Evolutionary conservation across 768 basidiomycete genomes (phyloP), one percentile per base, ranked within the genome.

Genomic region (Lactarius sanguifluus): DNA sequence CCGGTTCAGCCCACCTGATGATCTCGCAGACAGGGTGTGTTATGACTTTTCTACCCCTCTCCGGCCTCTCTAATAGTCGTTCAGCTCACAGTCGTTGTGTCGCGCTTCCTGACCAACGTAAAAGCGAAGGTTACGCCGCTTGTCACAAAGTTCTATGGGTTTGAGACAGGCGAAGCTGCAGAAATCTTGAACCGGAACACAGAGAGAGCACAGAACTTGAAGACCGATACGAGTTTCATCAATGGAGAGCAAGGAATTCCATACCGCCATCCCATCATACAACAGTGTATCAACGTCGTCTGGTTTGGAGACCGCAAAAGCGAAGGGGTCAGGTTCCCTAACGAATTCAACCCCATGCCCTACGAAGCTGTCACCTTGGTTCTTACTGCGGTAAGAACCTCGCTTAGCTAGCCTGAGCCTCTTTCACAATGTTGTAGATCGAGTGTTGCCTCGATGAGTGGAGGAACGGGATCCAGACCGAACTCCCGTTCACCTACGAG

Each of bases 361-460:
- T 64, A 64, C 62, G 62, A 64, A 38, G 56, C 58, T 13, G 25
- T 55, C 9, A 18, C 64, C 1, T 25, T 60, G 28, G 52, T 60
- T 12, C 52, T 65, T 10, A 12, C 59, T 1, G 54, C 30, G 41
- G 52, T 60, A 60, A 56, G 52, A 32, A 28, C 8, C n/a, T 20
- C n/a, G 9, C 25, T 9, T 16, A 25, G 25, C 18, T 15, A 59
- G 8, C 23, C 20, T 9, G 23, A 13, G 1, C 30, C 18, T 7
- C 32, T 47, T 36, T 64, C 34, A 20, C 20, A 41, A 55, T 20
- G 12, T 52, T 16, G 6, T 50, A 64, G 63, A 52, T 58, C 38
- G 63, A 59, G 28, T 64, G 63, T 25, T 64, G 63, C 23, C 56
- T 64, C 36, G 63, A 64, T 25, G 45, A 64, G 20, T 64, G 63